Evolutionary conservation across 495 filamentous ascomycete species (phyloP).

Genomic region (Aspergillus affinis): DNA sequence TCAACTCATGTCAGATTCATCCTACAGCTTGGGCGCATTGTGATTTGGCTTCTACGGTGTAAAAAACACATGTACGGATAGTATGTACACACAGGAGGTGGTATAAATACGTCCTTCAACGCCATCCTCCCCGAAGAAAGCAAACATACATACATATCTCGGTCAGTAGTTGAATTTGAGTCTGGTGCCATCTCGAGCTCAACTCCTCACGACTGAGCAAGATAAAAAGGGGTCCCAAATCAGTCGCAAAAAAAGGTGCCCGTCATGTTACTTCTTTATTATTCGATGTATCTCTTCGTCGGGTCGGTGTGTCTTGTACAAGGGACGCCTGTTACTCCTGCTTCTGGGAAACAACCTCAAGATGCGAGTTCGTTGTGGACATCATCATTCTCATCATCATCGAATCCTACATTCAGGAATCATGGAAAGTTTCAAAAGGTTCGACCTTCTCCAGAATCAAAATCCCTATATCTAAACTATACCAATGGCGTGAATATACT

Average conservation of each 20-base stretch:
- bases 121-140: too few relatives aligned
- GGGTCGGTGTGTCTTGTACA: background rate
- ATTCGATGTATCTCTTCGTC: background rate
- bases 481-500: too few relatives aligned
- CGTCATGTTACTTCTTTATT: background rate
- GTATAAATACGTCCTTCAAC: background rate
- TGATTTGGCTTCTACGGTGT: background rate
- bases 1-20: background rate
- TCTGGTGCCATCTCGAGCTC: too few relatives aligned
- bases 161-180: background rate
- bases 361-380: background rate
- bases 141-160: background rate
- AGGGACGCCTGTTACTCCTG: background rate
- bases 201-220: too few relatives aligned
- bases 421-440: background rate
- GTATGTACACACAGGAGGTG: too few relatives aligned
- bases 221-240: too few relatives aligned
- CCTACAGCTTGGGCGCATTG: background rate
- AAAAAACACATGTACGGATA: too few relatives aligned
- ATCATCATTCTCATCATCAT: background rate
- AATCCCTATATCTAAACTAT: too few relatives aligned
- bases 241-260: too few relatives aligned
- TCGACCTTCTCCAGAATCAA: background rate
- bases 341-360: background rate
- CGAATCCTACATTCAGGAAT: background rate